phyloP scores from a whole-genome alignment of 352 stramenopile genomes.

The Phytopythium chamaehyphon region DNA sequence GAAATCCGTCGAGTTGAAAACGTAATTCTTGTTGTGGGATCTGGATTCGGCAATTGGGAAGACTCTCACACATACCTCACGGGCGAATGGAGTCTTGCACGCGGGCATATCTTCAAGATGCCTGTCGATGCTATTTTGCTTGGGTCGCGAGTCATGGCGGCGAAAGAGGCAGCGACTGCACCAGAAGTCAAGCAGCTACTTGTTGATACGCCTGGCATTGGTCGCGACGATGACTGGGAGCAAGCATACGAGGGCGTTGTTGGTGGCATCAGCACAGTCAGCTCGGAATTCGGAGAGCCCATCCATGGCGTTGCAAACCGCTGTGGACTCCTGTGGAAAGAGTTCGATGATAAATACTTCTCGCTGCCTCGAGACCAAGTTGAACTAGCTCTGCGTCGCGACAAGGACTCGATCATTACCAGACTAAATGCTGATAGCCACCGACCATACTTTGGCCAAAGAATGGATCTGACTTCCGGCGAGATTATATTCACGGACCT shows the following conservation, averaged over 20 bases:
- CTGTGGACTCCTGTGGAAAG: slow-evolving; percentile 71
- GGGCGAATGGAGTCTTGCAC: slow-evolving; percentile 72
- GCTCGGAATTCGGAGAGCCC: slow-evolving; percentile 78
- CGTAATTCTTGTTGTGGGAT: slow-evolving; percentile 80
- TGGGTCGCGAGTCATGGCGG: slow-evolving; percentile 82
- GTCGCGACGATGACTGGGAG: slow-evolving; percentile 74
- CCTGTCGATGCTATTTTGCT: slow-evolving; percentile 81
- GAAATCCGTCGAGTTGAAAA: slow-evolving; percentile 73
- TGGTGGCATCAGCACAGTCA: slow-evolving; percentile 78
- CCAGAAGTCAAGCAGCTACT: slow-evolving; percentile 85
- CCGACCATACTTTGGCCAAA: slow-evolving; percentile 85
- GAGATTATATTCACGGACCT: slow-evolving; percentile 43
- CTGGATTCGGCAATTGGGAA: slow-evolving; percentile 84
- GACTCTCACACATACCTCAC: slow-evolving; percentile 78
- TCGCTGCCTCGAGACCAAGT: slow-evolving; percentile 66
- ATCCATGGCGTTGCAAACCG: slow-evolving; percentile 87
- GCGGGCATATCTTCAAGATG: slow-evolving; percentile 57
- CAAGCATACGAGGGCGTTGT: slow-evolving; percentile 61
- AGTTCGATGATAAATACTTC: slow-evolving; percentile 88
- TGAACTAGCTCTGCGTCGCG: slow-evolving; percentile 50
- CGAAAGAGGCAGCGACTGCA: slow-evolving; percentile 81
- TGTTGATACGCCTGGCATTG: slow-evolving; percentile 71
- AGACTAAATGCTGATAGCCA: slow-evolving; percentile 84
- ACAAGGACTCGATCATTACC: slow-evolving; percentile 78
- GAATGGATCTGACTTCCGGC: slow-evolving; percentile 31